phyloP scores from a whole-genome alignment of 2,329 filamentous ascomycete genomes.

The Alternaria sp. region DNA sequence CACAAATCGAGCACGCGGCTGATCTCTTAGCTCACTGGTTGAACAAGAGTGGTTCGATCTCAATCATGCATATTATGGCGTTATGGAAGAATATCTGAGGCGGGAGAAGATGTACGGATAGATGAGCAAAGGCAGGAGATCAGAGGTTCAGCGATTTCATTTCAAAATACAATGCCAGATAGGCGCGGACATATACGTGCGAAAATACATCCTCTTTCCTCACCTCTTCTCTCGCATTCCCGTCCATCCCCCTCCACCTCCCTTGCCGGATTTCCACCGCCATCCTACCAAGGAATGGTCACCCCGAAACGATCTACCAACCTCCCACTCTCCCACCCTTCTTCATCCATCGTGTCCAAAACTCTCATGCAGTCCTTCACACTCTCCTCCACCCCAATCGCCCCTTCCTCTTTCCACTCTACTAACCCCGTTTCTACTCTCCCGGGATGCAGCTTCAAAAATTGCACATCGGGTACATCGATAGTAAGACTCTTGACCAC shows the following conservation, averaged over 20 bases:
- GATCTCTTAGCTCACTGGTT: not conserved
- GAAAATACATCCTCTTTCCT: not conserved
- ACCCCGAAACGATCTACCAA: conserved; percentile 55
- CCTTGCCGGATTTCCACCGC: not conserved
- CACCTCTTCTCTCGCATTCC: not conserved
- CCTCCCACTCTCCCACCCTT: conserved; percentile 42
- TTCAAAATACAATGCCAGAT: not conserved
- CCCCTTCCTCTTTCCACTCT: conserved; percentile 54
- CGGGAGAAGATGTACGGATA: not conserved
- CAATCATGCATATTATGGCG: not conserved
- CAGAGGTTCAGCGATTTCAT: not conserved
- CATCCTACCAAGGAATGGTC: conserved; percentile 51
- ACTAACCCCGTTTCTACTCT: conserved; percentile 55
- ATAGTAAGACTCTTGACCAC: conserved; percentile 53
- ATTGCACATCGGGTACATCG: conserved; percentile 53
- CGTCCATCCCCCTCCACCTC: not conserved
- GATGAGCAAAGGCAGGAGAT: not conserved
- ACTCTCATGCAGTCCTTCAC: conserved; percentile 48
- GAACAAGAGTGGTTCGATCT: not conserved
- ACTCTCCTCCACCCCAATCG: conserved; percentile 52
- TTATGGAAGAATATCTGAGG: not conserved
- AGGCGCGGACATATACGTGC: not conserved
- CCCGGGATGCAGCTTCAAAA: conserved; percentile 55
- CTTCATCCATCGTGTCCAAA: conserved; percentile 41
- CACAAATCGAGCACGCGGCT: not conserved